Conservation (phyloP, 805 yeast species). For the Yarrowia hollandica region DNA sequence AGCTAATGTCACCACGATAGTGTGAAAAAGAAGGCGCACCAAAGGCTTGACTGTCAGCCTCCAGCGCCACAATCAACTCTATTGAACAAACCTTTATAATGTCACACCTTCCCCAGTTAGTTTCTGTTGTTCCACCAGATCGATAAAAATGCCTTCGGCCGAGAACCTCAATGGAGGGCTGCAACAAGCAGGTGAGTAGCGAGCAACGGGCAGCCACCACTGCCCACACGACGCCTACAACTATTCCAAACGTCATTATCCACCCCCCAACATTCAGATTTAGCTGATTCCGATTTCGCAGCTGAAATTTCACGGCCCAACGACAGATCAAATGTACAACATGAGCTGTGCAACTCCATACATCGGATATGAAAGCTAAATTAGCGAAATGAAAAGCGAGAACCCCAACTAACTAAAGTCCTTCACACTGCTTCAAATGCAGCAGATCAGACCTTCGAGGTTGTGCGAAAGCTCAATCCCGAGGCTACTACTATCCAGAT, state of each 20-base stretch:
- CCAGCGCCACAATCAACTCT: slow-evolving; percentile 30
- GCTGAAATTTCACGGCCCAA: too few species aligned
- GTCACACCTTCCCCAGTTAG: slow-evolving; percentile 1
- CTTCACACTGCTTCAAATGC: slow-evolving; percentile 28
- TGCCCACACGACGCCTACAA: not conserved
- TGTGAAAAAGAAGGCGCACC: slow-evolving; percentile 21
- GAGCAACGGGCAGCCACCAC: not conserved
- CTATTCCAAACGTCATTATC: too few species aligned
- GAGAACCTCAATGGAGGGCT: slow-evolving; percentile 6
- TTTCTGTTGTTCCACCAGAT: not conserved
- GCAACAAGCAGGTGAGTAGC: slow-evolving; percentile 28
- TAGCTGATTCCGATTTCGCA: not conserved
- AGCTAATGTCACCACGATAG: slow-evolving; percentile 29
- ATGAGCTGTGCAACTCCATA: not conserved
- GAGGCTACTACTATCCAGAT: slow-evolving; percentile 10
- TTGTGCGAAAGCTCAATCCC: slow-evolving; percentile 19
- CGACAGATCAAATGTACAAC: too few species aligned
- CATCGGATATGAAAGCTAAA: not conserved
- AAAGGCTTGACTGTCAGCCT: slow-evolving; percentile 26
- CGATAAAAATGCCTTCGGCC: slow-evolving; percentile 23
- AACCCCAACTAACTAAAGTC: slow-evolving; percentile 1
- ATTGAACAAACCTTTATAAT: slow-evolving; percentile 25
- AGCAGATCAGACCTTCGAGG: slow-evolving; percentile 25
- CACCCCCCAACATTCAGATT: too few species aligned
- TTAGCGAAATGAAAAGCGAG: not conserved